Base-by-base conservation (phyloP, 1,284 basidiomycete species). In the Leccinum solheimii region DNA sequence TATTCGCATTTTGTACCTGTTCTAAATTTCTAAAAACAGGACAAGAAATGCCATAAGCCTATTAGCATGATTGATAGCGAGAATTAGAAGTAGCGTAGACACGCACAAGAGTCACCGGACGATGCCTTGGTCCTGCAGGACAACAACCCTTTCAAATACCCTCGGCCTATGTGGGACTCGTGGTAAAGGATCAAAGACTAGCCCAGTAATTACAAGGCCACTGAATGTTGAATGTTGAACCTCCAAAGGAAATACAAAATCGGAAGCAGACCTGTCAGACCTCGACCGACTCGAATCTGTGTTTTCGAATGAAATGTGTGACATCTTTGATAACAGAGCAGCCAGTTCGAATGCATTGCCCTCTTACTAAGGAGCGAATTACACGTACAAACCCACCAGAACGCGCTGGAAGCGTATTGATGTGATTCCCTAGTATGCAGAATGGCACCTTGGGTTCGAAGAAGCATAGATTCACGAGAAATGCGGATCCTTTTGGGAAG, bases 401-500 rank as follows among this genome's bases (percentile, higher is more conserved):
- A 61, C 36, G 56, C 50, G 5, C 27, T 61, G 38, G 51, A 60
- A 14, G 56, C 59, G 52, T 43, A 65, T 51, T 49, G 51, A 59
- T 40, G 13, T 40, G 32, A 58, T 58, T 66, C 58, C 43, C 54
- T 27, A 50, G 40, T 43, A 43, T 32, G 34, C 57, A 36, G 32
- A 56, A 59, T 38, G 36, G n/a, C 40, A 19, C n/a, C 40, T 43
- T 43, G n/a, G 16, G 19, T 62, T 60, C 54, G 59, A 56, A 55
- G 45, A 58, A 62, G 50, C 27, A 36, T 48, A 43, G 40, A 43
- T 43, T 43, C n/a, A 43, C 9, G 40, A 43, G 19, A 57, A 45
- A 50, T 38, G 69, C 40, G 70, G 68, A 70, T 70, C 71, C 53
- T 57, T 60, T 63, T 51, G 68, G 26, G 69, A 70, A 72, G 71